Conservation (phyloP, 352 stramenopile species). For the Phytopythium montanum region DNA sequence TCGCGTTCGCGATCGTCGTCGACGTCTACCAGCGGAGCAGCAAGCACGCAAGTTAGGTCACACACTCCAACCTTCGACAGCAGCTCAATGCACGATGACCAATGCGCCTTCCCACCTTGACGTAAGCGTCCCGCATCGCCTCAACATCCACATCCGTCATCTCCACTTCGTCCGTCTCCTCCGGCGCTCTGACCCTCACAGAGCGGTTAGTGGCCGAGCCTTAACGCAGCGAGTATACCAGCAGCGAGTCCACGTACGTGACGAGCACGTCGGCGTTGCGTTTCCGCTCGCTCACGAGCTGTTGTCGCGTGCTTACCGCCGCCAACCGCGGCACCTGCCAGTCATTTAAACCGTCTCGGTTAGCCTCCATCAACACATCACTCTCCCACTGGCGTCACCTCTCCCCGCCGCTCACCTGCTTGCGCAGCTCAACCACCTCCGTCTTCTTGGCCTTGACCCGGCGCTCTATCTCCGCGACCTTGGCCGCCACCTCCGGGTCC, state of each 20-base stretch:
- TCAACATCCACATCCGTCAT: slow-evolving; percentile 40
- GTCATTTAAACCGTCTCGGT: neutral
- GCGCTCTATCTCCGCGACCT: slow-evolving; percentile 44
- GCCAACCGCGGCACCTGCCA: slow-evolving; percentile 47
- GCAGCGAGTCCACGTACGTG: slow-evolving; percentile 34
- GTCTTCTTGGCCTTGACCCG: slow-evolving; percentile 52
- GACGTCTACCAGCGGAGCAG: slow-evolving; percentile 31
- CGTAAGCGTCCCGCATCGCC: slow-evolving; percentile 43
- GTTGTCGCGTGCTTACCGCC: slow-evolving; percentile 41
- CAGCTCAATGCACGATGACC: no score
- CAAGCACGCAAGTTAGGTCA: neutral
- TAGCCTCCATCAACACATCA: neutral
- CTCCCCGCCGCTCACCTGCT: slow-evolving; percentile 26
- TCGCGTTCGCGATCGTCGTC: slow-evolving; percentile 49
- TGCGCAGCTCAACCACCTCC: slow-evolving; percentile 48
- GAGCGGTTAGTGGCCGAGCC: neutral
- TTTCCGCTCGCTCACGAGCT: slow-evolving; percentile 55
- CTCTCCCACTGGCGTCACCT: no score
- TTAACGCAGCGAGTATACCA: no score
- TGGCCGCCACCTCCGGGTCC: slow-evolving; percentile 36
- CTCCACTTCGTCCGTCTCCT: slow-evolving; percentile 24
- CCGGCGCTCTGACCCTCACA: slow-evolving; percentile 15
- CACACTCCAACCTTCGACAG: no score
- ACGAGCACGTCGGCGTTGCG: slow-evolving; percentile 47
- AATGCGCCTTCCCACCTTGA: slow-evolving; percentile 53